Conservation (phyloP, 225 moss, liverwort and hornwort genomes). For the Physcomitrium patens region DNA sequence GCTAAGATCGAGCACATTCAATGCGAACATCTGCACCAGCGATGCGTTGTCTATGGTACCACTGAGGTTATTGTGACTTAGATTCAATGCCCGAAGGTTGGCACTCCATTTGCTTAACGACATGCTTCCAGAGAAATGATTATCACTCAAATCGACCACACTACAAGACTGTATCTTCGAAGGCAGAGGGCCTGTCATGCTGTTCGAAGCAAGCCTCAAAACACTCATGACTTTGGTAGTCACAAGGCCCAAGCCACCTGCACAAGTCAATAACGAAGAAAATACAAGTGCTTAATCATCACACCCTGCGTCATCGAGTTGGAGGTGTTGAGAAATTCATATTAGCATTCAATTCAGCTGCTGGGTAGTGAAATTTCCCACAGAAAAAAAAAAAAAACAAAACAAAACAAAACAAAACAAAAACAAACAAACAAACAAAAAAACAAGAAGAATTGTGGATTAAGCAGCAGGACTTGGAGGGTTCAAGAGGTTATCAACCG, state of each 20-base stretch:
- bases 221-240: conserved; percentile 55
- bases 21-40: conserved; percentile 46
- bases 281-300: background rate
- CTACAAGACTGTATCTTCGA: conserved; percentile 54
- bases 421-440: background rate
- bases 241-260: conserved; percentile 53
- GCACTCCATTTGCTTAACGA: conserved; percentile 52
- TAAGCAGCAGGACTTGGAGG: too few species aligned
- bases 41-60: conserved; percentile 44
- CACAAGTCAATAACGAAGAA: conserved; percentile 26
- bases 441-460: background rate
- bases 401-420: background rate
- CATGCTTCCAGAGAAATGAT: conserved; percentile 51
- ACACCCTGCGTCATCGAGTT: conserved; percentile 18
- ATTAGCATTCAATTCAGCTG: background rate
- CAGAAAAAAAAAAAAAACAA: background rate
- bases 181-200: conserved; percentile 47
- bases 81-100: conserved; percentile 48
- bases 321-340: conserved; percentile 16
- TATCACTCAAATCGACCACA: conserved; percentile 53
- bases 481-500: too few species aligned
- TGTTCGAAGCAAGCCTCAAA: conserved; percentile 52
- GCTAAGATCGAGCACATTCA: conserved; percentile 64
- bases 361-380: background rate
- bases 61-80: conserved; percentile 53